Base-by-base conservation (phyloP, 306 rosid genomes). In the Cercis canadensis region DNA sequence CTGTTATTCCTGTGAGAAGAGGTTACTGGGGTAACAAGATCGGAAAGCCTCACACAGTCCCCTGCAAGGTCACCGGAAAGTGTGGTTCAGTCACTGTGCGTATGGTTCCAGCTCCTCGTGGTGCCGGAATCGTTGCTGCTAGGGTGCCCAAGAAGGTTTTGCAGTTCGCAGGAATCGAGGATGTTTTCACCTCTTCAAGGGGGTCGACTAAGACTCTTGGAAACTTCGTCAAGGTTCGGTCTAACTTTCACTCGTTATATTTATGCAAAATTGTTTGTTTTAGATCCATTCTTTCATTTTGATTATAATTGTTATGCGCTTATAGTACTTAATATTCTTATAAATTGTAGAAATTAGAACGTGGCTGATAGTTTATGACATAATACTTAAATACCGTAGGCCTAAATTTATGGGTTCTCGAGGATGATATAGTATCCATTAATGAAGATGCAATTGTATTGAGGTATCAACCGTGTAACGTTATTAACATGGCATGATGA, bases 21-120 rank as follows among this genome's bases (percentile, higher is more conserved):
- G 92, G 92, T 0, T 87, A 84, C 47, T 87, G 92, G 92, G 92
- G 89, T 0, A 87, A 87, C 82, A 87, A 84, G 84, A 87, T 87
- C 40, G 92, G 92, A 0, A 84, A 82, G 59, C 89, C 92, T 0
- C 92, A 87, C 41, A 87, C 92, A 0, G 92, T 87, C 10, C 92
- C 92, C 9, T 87, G 89, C 62, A 84, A 87, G 85, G 89, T 87
- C 3, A 87, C 92, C 5, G 92, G 92, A 0, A 87, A 84, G 80
- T 87, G 92, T 75, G 92, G 92, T 2, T 84, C 89, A 0, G 92
- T 87, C 9, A 87, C 87, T 0, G 89, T 84, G 6, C 76, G 92
- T 37, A 75, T 87, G 88, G 85, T 87, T 19, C 92, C 92, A 3
- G 92, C 92, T 2, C 92, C 92, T 24, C 85, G 92, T 47, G 92